These are phyloP conservation scores for Kregervanrija fluxuum DNA, from an alignment of 805 yeast genomes.

Conservation along the genomic window DNA sequence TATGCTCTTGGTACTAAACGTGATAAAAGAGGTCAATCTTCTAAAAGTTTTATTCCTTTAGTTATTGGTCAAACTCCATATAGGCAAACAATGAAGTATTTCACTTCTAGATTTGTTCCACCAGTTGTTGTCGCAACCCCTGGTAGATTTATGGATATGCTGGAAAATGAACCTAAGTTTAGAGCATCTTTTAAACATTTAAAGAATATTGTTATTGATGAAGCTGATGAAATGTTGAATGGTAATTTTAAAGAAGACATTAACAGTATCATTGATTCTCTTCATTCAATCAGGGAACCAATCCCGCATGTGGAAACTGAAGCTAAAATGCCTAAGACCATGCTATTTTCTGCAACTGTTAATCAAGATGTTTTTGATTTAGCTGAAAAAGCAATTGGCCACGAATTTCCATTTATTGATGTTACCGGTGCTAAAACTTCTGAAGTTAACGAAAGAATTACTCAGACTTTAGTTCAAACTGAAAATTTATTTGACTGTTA, in stretches of 20 bases:
- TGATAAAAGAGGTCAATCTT: background rate
- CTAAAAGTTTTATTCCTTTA: constrained; percentile 31
- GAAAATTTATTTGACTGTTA: constrained; percentile 49
- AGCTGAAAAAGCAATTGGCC: constrained; percentile 52
- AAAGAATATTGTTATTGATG: constrained; percentile 71
- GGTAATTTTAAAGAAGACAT: constrained; percentile 71
- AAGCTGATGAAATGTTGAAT: constrained; percentile 83
- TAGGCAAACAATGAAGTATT: constrained; percentile 9
- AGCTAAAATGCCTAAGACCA: constrained; percentile 43
- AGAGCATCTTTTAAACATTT: constrained; percentile 43
- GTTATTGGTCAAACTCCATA: constrained; percentile 34
- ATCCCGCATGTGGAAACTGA: constrained; percentile 21
- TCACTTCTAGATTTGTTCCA: constrained; percentile 29
- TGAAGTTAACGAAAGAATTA: constrained; percentile 66
- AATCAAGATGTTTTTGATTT: constrained; percentile 58
- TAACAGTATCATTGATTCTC: constrained; percentile 43
- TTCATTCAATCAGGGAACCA: constrained; percentile 27
- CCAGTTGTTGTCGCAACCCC: constrained; percentile 83
- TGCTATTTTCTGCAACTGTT: constrained; percentile 85
- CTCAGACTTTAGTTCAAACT: constrained; percentile 56
- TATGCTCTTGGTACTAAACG: constrained; percentile 7
- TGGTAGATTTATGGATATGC: constrained; percentile 67
- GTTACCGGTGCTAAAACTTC: constrained; percentile 62
- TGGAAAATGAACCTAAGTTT: constrained; percentile 39
- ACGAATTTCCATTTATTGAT: constrained; percentile 47